These are phyloP conservation scores for Leccinum subrobustum DNA, from an alignment of 1,284 basidiomycete species.

Conservation along the genomic window DNA sequence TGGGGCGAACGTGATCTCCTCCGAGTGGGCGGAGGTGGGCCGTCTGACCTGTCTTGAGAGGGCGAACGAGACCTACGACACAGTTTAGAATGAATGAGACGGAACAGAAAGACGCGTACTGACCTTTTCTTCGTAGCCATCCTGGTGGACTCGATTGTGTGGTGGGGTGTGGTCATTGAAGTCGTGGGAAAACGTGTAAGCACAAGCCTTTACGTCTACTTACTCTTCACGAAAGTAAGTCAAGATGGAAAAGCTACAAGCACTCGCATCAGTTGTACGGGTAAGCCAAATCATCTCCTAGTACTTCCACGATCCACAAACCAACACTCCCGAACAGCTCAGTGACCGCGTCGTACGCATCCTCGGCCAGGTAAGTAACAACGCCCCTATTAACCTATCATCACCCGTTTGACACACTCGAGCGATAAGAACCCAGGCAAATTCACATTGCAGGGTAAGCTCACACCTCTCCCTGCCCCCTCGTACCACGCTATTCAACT, in stretches of 20 bases:
- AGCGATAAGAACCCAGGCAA: slow-evolving; percentile 77
- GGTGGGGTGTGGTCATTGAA: neutral
- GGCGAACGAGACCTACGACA: slow-evolving; percentile 54
- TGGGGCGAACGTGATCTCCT: slow-evolving; percentile 64
- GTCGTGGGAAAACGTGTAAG: slow-evolving; percentile 13
- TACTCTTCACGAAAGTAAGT: neutral
- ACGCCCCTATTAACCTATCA: neutral
- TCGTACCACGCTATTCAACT: neutral
- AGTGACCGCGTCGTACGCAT: slow-evolving; percentile 63
- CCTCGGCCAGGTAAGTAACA: slow-evolving; percentile 61
- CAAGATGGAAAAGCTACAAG: slow-evolving; percentile 46
- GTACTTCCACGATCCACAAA: neutral
- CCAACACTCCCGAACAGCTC: slow-evolving; percentile 41
- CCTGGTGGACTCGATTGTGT: slow-evolving; percentile 7
- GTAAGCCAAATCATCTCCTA: slow-evolving; percentile 35
- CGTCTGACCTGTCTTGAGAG: slow-evolving; percentile 44
- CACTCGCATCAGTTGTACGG: slow-evolving; percentile 50
- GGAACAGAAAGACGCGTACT: neutral
- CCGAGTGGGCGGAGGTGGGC: slow-evolving; percentile 59
- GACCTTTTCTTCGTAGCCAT: slow-evolving; percentile 30
- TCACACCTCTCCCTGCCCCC: neutral
- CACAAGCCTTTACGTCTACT: no score
- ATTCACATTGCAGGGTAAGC: slow-evolving; percentile 85
- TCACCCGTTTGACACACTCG: neutral
- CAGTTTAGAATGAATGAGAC: neutral